A percentile compares a stretch with the other conserved stretches of the same genome.
These are phyloP conservation scores for Thalassiosira sp. DNA, from an alignment of 352 stramenopile species.

Conservation along the genomic window DNA sequence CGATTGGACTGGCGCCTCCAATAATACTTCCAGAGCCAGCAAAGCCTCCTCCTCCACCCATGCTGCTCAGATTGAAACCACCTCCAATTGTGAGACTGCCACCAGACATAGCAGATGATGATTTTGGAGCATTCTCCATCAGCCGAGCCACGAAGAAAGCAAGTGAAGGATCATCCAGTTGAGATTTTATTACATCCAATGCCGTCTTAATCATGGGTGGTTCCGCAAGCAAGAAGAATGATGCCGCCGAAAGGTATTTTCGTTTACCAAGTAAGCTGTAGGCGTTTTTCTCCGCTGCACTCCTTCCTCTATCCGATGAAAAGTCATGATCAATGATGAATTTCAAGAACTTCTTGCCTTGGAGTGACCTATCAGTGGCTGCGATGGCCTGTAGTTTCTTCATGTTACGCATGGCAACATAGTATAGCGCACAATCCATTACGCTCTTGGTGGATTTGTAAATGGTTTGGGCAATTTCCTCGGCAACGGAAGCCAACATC, in stretches of 20 bases:
- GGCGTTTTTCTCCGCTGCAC: conserved; percentile 91
- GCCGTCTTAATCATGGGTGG: conserved; percentile 91
- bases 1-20: neutral
- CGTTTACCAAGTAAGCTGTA: conserved; percentile 93
- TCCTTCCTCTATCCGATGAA: conserved; percentile 62
- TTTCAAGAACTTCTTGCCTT: conserved; percentile 80
- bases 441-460: conserved; percentile 74
- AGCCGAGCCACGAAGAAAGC: conserved; percentile 89
- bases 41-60: conserved; percentile 79
- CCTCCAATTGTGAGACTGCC: conserved; percentile 51
- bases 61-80: conserved; percentile 47
- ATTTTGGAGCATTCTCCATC: conserved; percentile 80
- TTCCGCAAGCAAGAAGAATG: conserved; percentile 92
- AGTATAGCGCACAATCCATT: conserved; percentile 79
- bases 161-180: conserved; percentile 87
- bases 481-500: conserved; percentile 57
- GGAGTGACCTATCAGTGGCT: conserved; percentile 68
- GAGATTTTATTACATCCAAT: conserved; percentile 87
- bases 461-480: conserved; percentile 77
- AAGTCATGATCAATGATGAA: conserved; percentile 81
- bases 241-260: conserved; percentile 87
- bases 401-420: conserved; percentile 72
- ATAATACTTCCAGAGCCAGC: conserved; percentile 31
- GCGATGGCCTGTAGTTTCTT: conserved; percentile 72
- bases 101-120: conserved; percentile 10